These are phyloP conservation scores for Sporothrix pallida DNA, from an alignment of 2,329 filamentous ascomycete species.

Conservation along the genomic window DNA sequence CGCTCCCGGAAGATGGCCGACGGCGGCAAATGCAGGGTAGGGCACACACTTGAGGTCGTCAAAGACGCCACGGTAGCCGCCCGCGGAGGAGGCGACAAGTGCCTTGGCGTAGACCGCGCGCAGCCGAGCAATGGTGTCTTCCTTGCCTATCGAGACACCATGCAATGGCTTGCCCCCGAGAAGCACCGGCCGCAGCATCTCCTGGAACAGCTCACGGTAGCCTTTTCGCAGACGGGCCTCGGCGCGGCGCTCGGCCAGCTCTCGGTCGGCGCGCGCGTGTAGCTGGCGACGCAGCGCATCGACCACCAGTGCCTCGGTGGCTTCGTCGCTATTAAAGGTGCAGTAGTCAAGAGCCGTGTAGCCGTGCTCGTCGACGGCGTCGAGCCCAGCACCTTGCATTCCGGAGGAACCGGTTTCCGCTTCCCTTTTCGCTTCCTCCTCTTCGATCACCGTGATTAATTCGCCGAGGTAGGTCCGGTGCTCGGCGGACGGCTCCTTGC, in stretches of 20 bases:
- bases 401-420: background rate
- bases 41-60: conserved; percentile 3
- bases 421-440: too few relatives aligned
- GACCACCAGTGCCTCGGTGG: background rate
- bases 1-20: background rate
- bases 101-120: background rate
- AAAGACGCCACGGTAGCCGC: conserved; percentile 12
- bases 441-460: background rate
- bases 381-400: background rate
- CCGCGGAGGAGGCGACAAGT: background rate
- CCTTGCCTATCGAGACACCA: too few relatives aligned
- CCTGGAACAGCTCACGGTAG: conserved; percentile 8
- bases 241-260: background rate
- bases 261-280: background rate
- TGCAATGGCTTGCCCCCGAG: background rate
- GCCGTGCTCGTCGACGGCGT: conserved; percentile 9
- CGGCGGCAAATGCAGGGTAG: background rate
- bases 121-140: background rate
- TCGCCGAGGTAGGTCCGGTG: background rate
- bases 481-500: conserved; percentile 3
- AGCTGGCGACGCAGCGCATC: background rate
- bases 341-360: conserved; percentile 12
- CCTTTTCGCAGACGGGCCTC: conserved; percentile 7
- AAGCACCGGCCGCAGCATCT: background rate
- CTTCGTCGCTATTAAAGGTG: background rate